Evolutionary conservation across 202 grass and related monocot genomes (phyloP).

Genomic region (Brachypodium distachyon): DNA sequence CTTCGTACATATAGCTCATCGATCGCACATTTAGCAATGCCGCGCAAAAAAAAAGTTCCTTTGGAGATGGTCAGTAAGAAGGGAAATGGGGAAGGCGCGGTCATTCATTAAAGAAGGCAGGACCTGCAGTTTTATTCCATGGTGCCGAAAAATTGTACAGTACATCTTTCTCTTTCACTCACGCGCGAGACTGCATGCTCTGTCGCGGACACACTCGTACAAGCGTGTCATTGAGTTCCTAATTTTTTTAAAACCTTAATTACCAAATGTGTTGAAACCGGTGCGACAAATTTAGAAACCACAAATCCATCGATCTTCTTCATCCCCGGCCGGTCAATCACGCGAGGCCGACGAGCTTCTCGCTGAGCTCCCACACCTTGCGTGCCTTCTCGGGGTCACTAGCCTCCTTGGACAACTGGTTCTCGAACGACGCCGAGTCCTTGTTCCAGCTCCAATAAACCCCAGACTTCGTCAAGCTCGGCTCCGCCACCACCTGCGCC

Average conservation of each 20-base stretch:
- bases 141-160: conserved; percentile 9
- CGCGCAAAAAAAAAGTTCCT: too few relatives aligned
- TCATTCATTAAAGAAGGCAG: too few relatives aligned
- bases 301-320: background rate
- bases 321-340: background rate
- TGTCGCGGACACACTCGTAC: background rate
- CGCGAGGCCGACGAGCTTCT: conserved; percentile 82
- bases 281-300: background rate
- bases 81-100: too few relatives aligned
- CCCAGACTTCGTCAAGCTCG: conserved; percentile 82
- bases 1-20: too few relatives aligned
- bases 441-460: conserved; percentile 99
- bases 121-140: background rate
- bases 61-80: too few relatives aligned
- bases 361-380: conserved; percentile 85
- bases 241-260: background rate
- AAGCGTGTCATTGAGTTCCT: background rate
- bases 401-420: conserved; percentile 84
- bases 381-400: conserved; percentile 63
- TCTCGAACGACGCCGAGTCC: conserved; percentile 83
- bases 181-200: background rate
- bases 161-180: too few relatives aligned
- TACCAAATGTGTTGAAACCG: background rate
- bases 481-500: conserved; percentile 81
- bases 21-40: too few relatives aligned